Base-by-base conservation (phyloP, 768 basidiomycete genomes). In the Russula olivacea region DNA sequence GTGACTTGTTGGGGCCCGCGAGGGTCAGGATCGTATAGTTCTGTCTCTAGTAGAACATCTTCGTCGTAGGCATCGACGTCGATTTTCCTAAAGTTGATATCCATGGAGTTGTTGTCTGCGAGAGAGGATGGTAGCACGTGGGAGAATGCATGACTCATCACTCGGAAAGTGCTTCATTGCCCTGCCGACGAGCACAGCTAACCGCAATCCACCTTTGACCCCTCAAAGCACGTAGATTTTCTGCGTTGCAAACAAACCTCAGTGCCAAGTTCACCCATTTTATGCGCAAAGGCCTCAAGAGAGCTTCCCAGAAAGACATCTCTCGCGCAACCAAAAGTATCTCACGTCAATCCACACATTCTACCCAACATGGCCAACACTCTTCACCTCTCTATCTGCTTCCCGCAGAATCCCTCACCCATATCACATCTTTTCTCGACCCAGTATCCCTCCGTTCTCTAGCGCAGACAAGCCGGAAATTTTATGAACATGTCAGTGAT, bases 61-160 rank as follows among this genome's bases (percentile, higher is more conserved):
- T 98, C 96, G 72, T 98, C 96, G 76, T 86, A 92, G 45, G 78
- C 81, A 77, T 98, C 96, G 71, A 98, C 88, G 77, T 98, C 88
- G 76, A 97, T 93, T 76, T 94, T 95, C 69, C 95, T 81, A 75
- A 93, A 97, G 57, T 85, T 83, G 64, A 72, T 72, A 53, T 81
- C 79, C 78, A 80, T 76, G 7, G 56, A 8, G 43, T 36, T 36
- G 43, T 34, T 34, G 19, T 41, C 41, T 9, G 19, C 4, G 36
- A 36, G 38, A 40, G 15, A 17, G 36, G 4, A 14, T 0, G 12
- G 6, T 6, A 45, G n/a, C 45, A 19, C 19, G 19, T 43, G 43
- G 19, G 9, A 40, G 38, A 40, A n/a, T 43, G 19, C n/a, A 47
- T 47, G 45, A 47, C 45, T 47, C 45, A 47, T 47, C 19, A 9